Conservation (phyloP, 2,329 filamentous ascomycete species). For the Colletotrichum lentis region DNA sequence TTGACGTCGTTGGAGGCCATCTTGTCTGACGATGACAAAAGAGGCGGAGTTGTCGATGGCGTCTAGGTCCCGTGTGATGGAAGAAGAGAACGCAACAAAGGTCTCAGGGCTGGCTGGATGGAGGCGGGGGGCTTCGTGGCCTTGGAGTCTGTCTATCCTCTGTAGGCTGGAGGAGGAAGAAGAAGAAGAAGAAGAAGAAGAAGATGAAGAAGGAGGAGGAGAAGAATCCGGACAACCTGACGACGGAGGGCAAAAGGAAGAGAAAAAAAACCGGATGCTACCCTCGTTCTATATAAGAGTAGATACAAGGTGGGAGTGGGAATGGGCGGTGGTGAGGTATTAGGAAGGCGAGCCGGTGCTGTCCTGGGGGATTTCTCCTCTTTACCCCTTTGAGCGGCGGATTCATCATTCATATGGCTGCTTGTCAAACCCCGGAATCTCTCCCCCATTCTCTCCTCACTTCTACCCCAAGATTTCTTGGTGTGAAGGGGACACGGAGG, state of each 20-base stretch:
- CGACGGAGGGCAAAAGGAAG: not conserved
- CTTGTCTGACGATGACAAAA: constrained; percentile 25
- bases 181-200: constrained; percentile 14
- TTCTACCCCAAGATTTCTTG: constrained; percentile 22
- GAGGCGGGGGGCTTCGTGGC: not conserved
- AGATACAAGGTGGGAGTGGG: constrained; percentile 12
- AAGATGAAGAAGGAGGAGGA: constrained; percentile 10
- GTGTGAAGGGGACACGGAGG: not conserved
- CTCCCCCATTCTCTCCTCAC: constrained; percentile 23
- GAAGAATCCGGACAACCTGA: constrained; percentile 18
- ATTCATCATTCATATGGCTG: not conserved
- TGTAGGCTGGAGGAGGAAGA: not conserved
- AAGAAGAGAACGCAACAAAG: not conserved
- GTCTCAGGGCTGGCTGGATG: not conserved
- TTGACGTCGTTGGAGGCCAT: constrained; percentile 40
- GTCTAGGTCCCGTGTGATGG: not conserved
- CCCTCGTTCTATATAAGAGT: constrained; percentile 22
- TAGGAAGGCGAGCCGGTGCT: not conserved
- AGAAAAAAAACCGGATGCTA: not conserved
- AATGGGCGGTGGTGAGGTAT: not conserved
- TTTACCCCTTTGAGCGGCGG: not conserved
- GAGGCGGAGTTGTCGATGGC: constrained; percentile 33
- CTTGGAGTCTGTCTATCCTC: constrained; percentile 5
- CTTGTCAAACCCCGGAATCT: constrained; percentile 20
- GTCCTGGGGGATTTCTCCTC: not conserved